A percentile compares a stretch with the other conserved stretches of the same genome.
Evolutionary conservation across 2,329 filamentous ascomycete species (phyloP).

Genomic region (Sclerotinia trifoliorum): DNA sequence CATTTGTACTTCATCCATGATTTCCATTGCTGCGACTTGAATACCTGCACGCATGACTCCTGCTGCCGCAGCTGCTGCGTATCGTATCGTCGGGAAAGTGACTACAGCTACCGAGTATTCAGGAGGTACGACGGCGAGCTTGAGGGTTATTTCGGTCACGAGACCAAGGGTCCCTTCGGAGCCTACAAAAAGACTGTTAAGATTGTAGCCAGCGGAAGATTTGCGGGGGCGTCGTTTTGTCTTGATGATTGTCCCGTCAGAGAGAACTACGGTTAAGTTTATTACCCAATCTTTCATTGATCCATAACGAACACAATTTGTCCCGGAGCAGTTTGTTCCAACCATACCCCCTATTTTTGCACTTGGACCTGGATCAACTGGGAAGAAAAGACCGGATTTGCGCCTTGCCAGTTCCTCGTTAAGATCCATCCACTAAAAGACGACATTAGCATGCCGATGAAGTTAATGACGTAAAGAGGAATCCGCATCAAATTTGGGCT

Average conservation of each 20-base stretch:
- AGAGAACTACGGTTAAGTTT: slow-evolving; percentile 76
- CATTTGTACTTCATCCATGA: slow-evolving; percentile 91
- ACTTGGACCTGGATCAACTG: slow-evolving; percentile 71
- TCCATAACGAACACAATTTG: slow-evolving; percentile 76
- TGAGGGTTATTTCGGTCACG: slow-evolving; percentile 80
- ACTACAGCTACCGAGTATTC: slow-evolving; percentile 77
- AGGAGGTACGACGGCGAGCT: slow-evolving; percentile 73
- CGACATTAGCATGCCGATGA: neutral
- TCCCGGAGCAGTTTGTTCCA: slow-evolving; percentile 74
- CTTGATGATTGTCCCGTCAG: slow-evolving; percentile 77
- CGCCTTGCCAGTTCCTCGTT: slow-evolving; percentile 70
- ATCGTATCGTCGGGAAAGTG: slow-evolving; percentile 72
- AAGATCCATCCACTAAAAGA: slow-evolving; percentile 71
- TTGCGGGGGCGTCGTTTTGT: slow-evolving; percentile 76
- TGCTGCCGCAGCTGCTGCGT: slow-evolving; percentile 72
- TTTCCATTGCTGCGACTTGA: slow-evolving; percentile 53
- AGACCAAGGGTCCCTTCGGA: slow-evolving; percentile 79
- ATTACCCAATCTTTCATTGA: slow-evolving; percentile 90
- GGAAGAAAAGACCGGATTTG: slow-evolving; percentile 80
- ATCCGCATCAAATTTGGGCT: neutral
- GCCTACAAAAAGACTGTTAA: slow-evolving; percentile 76
- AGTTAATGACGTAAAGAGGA: neutral
- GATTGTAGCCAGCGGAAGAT: slow-evolving; percentile 78
- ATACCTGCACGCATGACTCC: slow-evolving; percentile 65
- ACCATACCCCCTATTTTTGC: slow-evolving; percentile 83